Evolutionary conservation across 176 grass and related monocot species (phyloP), one percentile per base, ranked within the genome.

Genomic region (Bromus sterilis): DNA sequence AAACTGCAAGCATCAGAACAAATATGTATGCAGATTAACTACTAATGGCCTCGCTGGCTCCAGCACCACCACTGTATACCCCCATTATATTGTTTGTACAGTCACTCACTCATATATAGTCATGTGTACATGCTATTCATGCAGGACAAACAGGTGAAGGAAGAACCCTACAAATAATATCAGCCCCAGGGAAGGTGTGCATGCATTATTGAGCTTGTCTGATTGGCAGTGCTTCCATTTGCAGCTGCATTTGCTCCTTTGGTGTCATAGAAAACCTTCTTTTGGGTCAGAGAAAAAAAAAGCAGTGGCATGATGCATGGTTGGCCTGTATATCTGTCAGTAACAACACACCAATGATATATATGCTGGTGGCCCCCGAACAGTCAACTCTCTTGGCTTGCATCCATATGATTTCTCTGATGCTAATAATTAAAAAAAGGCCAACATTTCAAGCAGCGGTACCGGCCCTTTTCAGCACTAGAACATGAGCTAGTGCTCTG

Each of bases 401-500:
- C 74, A 36, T 35, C 80, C 59, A 74, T 83, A 90, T 23, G 48
- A 77, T 74, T 23, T 86, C 79, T 60, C 79, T 60, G 39, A 84
- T 14, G 21, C 18, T 21, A 21, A 53, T 62, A 74, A n/a, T n/a
- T n/a, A n/a, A n/a, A n/a, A 69, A 83, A 71, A 81, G 75, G 59
- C 74, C 60, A 28, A 11, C 88, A 83, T 79, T 86, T 75, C 34
- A 61, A 90, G 66, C 29, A 67, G 44, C 3, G 29, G 25, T 5
- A 57, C 61, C 61, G 15, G 35, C 64, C 15, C 70, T 85, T 89
- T 78, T 63, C 34, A 90, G 79, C 24, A 39, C 46, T 20, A 66
- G 36, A 79, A 83, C 79, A 78, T 60, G 84, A 86, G 31, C 79
- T 82, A 82, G 82, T 89, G 82, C 82, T 82, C 67, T 79, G 46